Evolutionary conservation across 2,329 filamentous ascomycete species (phyloP).

Genomic region (Trichophyton schoenleinii): DNA sequence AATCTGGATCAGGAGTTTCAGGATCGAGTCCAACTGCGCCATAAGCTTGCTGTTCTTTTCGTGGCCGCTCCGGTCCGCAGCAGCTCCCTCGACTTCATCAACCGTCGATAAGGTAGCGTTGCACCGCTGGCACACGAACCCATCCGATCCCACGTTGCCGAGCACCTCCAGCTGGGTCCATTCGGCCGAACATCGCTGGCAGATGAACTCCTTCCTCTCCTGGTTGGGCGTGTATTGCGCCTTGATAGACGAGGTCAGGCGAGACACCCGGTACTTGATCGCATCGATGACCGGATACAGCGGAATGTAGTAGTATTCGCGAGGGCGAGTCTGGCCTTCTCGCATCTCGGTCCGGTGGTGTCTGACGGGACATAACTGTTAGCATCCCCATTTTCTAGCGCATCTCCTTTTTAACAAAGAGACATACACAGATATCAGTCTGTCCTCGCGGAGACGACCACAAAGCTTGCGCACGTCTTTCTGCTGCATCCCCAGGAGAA

Average conservation of each 20-base stretch:
- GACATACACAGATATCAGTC: slow-evolving; percentile 65
- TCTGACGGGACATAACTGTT: slow-evolving; percentile 29
- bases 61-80: slow-evolving; percentile 35
- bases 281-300: slow-evolving; percentile 89
- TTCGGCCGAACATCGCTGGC: slow-evolving; percentile 65
- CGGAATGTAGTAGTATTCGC: slow-evolving; percentile 95
- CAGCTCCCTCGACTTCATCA: slow-evolving; percentile 33
- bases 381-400: not conserved
- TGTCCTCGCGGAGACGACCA: slow-evolving; percentile 71
- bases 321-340: slow-evolving; percentile 67
- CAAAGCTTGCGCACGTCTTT: slow-evolving; percentile 88
- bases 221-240: slow-evolving; percentile 64
- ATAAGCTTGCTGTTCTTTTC: slow-evolving; percentile 40
- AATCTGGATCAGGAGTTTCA: slow-evolving; percentile 37
- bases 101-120: slow-evolving; percentile 35
- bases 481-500: slow-evolving; percentile 75
- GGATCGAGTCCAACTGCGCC: slow-evolving; percentile 36
- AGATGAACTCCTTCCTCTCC: slow-evolving; percentile 88
- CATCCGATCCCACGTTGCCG: slow-evolving; percentile 52
- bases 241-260: slow-evolving; percentile 79
- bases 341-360: slow-evolving; percentile 64
- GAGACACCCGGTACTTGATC: slow-evolving; percentile 87
- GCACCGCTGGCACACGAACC: slow-evolving; percentile 79
- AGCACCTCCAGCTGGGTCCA: slow-evolving; percentile 86
- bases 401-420: not conserved